Percentiles rank a stretch among this genome's conserved stretches.
Evolutionary conservation across 768 basidiomycete species (phyloP).

Genomic region (Phylloporus rhodoxanthus): DNA sequence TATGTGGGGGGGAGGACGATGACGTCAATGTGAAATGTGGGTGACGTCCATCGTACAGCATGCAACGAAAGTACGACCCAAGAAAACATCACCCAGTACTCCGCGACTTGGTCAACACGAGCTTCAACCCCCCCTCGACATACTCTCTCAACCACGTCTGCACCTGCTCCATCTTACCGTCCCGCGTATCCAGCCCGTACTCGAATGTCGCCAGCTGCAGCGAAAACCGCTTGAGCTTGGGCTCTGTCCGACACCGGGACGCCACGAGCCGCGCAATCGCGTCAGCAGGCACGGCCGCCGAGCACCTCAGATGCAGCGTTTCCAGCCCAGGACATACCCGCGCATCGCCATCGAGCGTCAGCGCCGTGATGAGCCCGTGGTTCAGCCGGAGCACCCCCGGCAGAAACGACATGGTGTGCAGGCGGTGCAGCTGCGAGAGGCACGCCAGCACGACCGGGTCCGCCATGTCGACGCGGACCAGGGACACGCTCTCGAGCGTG

Average conservation of each 20-base stretch:
- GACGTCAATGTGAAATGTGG: no score
- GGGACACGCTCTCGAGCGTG: constrained; percentile 25
- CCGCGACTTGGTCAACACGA: constrained; percentile 21
- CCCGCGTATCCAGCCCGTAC: constrained; percentile 27
- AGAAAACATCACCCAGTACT: constrained; percentile 6
- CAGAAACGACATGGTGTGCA: constrained; percentile 18
- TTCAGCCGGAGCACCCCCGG: constrained; percentile 30
- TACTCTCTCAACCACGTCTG: constrained; percentile 6
- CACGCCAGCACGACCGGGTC: constrained; percentile 19
- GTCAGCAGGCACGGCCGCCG: constrained; percentile 19
- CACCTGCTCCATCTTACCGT: constrained; percentile 22
- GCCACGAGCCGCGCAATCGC: constrained; percentile 20
- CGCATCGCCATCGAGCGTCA: constrained; percentile 6
- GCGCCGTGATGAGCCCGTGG: constrained; percentile 25
- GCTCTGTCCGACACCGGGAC: constrained; percentile 16
- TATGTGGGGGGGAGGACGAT: no score
- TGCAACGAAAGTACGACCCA: background rate
- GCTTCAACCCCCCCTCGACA: constrained; percentile 22
- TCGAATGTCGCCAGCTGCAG: constrained; percentile 26
- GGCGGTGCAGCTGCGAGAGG: constrained; percentile 13
- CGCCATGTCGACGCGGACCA: constrained; percentile 20
- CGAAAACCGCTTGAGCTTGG: constrained; percentile 15
- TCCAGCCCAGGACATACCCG: constrained; percentile 22
- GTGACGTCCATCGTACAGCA: background rate
- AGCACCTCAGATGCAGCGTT: constrained; percentile 22